Conservation (phyloP, 2,329 filamentous ascomycete genomes). For the Malbranchea cinnamomea region DNA sequence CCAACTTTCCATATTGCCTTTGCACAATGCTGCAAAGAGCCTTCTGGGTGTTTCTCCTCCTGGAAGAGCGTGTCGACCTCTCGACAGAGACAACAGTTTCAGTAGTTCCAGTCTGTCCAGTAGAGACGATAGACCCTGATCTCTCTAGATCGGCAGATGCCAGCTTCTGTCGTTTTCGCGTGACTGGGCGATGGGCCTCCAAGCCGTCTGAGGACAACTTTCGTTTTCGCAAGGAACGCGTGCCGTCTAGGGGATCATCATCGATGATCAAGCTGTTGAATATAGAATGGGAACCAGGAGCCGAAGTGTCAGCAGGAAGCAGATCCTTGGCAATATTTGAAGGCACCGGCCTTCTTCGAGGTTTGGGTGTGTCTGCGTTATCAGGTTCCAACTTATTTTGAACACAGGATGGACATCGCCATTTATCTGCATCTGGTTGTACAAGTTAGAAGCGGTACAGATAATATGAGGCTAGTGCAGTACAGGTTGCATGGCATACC, state of each 20-base stretch:
- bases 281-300: conserved; percentile 59
- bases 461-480: conserved; percentile 16
- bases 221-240: conserved; percentile 65
- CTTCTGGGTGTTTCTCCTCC: conserved; percentile 41
- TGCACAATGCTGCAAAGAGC: conserved; percentile 25
- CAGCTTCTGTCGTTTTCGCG: conserved; percentile 35
- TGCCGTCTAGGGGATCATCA: conserved; percentile 60
- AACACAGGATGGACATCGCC: conserved; percentile 47
- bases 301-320: conserved; percentile 50
- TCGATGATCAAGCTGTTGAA: conserved; percentile 59
- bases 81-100: conserved; percentile 21
- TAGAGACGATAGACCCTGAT: conserved; percentile 31
- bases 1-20: conserved; percentile 31
- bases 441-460: no score
- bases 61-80: no score
- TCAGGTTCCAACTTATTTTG: conserved; percentile 24
- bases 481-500: conserved; percentile 35
- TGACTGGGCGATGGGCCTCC: conserved; percentile 31
- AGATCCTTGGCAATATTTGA: conserved; percentile 57
- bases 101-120: conserved; percentile 23
- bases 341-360: conserved; percentile 41
- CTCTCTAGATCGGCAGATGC: conserved; percentile 16
- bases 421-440: conserved; percentile 41
- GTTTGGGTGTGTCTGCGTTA: conserved; percentile 11
- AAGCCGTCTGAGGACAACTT: conserved; percentile 58